Evolutionary conservation across 2,329 filamentous ascomycete species (phyloP).

Genomic region (Torrubiella hemipterigena): DNA sequence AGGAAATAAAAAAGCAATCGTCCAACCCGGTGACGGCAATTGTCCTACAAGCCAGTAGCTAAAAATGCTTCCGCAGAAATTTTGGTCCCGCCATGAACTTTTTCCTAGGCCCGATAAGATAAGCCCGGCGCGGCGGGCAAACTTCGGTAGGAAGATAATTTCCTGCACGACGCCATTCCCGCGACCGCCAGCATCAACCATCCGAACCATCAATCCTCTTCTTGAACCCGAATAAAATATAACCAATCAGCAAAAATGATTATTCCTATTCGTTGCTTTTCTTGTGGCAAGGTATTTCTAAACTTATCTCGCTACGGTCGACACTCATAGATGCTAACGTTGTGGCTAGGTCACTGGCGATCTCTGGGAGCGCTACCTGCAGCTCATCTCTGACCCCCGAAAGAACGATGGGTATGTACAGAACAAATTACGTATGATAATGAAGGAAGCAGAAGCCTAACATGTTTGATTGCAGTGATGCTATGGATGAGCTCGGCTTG

Average conservation of each 20-base stretch:
- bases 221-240: background rate
- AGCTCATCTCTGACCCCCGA: slow-evolving; percentile 64
- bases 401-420: slow-evolving; percentile 68
- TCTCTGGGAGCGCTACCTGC: slow-evolving; percentile 92
- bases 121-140: slow-evolving; percentile 17
- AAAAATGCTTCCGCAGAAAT: slow-evolving; percentile 18
- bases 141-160: slow-evolving; percentile 11
- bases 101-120: slow-evolving; percentile 26
- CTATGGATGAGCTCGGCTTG: slow-evolving; percentile 88
- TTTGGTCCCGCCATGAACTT: slow-evolving; percentile 28
- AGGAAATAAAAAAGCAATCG: no score
- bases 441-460: slow-evolving; percentile 11
- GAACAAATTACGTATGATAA: slow-evolving; percentile 16
- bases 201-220: background rate
- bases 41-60: no score
- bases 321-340: slow-evolving; percentile 16
- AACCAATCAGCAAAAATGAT: slow-evolving; percentile 60
- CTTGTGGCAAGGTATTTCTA: slow-evolving; percentile 79
- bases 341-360: slow-evolving; percentile 74
- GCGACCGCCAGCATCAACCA: background rate
- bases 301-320: slow-evolving; percentile 3
- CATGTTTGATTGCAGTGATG: slow-evolving; percentile 50
- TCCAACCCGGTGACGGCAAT: no score
- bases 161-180: slow-evolving; percentile 1
- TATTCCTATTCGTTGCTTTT: slow-evolving; percentile 97